These are phyloP conservation scores for Aspergillaceae sp. DNA, from an alignment of 2,329 filamentous ascomycete species.

Conservation along the genomic window DNA sequence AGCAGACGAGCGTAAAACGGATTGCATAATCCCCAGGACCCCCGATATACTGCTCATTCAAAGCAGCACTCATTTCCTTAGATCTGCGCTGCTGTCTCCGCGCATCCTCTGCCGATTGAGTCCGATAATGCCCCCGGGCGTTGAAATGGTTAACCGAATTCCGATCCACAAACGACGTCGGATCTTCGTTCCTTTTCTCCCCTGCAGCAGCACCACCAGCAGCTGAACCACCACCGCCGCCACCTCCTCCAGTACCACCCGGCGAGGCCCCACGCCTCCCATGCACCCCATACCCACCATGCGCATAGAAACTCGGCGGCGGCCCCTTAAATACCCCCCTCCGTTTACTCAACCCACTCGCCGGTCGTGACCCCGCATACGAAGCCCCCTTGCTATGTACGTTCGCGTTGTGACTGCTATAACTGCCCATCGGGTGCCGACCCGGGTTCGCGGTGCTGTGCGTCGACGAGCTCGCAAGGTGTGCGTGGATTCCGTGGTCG, in stretches of 20 bases:
- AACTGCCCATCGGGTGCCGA: slow-evolving; percentile 43
- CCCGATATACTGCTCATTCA: slow-evolving; percentile 16
- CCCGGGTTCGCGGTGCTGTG: slow-evolving; percentile 22
- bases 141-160: slow-evolving; percentile 71
- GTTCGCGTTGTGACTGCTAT: slow-evolving; percentile 40
- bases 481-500: slow-evolving; percentile 32
- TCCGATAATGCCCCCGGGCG: slow-evolving; percentile 60
- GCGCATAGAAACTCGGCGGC: slow-evolving; percentile 79
- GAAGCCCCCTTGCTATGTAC: slow-evolving; percentile 27
- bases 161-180: slow-evolving; percentile 29
- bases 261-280: not conserved
- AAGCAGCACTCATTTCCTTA: slow-evolving; percentile 28
- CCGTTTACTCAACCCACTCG: slow-evolving; percentile 71
- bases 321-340: slow-evolving; percentile 72
- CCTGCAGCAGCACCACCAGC: slow-evolving; percentile 3
- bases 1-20: slow-evolving; percentile 32
- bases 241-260: slow-evolving; percentile 43
- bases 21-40: slow-evolving; percentile 20
- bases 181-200: slow-evolving; percentile 5
- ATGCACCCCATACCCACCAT: slow-evolving; percentile 62
- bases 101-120: slow-evolving; percentile 58
- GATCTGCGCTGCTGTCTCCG: slow-evolving; percentile 38
- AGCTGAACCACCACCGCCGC: slow-evolving; percentile 11
- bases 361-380: slow-evolving; percentile 55
- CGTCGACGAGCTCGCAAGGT: slow-evolving; percentile 16